Evolutionary conservation across 2,329 filamentous ascomycete genomes (phyloP), one percentile per base, ranked within the genome.

Genomic region (Fusarium veterinarium): DNA sequence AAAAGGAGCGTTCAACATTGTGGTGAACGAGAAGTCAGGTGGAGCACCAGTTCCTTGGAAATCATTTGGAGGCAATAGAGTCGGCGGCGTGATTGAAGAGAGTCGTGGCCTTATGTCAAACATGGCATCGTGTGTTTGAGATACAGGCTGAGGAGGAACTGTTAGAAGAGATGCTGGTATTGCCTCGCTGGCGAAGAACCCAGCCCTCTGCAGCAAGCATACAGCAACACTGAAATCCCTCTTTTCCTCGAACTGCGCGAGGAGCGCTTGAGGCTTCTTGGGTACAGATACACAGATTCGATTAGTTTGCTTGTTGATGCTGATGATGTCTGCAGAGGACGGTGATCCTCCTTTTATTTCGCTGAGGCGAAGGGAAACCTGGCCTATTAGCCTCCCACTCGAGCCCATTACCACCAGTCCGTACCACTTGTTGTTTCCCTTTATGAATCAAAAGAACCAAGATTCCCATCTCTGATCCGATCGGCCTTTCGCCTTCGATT

Each of bases 181-280:
- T 28, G 69, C 59, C 8, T 78, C 71, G 35, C 69, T 67, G 41
- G 81, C 66, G 9, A 23, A 33, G 38, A 83, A 80, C 13, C 79
- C 78, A 17, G 76, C 71, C 56, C 77, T 80, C 38, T 78, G 73
- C 2, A 83, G 73, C 56, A 81, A 75, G 49, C 75, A 81, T 8
- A 79, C 72, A 4, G 78, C 67, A 20, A 83, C 59, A 30, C 67
- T 75, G 40, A 83, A 82, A 52, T 83, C 80, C 58, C 81, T 75
- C 8, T 56, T 67, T 13, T 80, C 73, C 13, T 77, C 73, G 45
- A 83, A 82, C 25, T 75, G 72, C 14, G 69, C 73, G 8, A 75
- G 45, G 16, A 82, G 56, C 8, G 71, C 72, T 37, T 79, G 77
- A 5, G 64, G 53, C n/a, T 77, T 76, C 8, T 71, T 61, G 7